phyloP scores from a whole-genome alignment of 1,284 basidiomycete species.

The Ceratobasidium theobromae region DNA sequence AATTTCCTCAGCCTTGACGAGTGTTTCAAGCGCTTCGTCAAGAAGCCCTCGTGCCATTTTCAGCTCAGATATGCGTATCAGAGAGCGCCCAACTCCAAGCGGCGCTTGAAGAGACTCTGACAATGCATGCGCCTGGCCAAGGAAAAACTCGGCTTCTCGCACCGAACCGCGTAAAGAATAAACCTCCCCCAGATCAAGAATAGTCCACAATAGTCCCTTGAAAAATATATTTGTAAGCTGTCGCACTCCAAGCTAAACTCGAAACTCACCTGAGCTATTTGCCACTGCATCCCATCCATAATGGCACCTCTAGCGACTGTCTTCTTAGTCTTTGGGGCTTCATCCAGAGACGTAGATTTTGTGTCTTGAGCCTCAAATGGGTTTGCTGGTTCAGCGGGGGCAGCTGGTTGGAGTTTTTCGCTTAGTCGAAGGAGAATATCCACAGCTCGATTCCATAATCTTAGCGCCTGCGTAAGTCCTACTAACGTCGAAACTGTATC shows the following conservation, averaged over 20 bases:
- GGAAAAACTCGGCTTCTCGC: constrained; percentile 80
- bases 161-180: constrained; percentile 74
- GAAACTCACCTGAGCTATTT: constrained; percentile 57
- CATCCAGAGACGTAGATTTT: constrained; percentile 33
- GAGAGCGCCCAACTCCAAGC: constrained; percentile 62
- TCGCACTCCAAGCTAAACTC: neutral
- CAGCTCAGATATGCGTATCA: constrained; percentile 66
- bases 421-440: constrained; percentile 67
- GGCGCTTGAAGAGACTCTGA: constrained; percentile 67
- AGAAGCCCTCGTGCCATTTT: constrained; percentile 61
- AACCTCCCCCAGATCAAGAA: constrained; percentile 62
- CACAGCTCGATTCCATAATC: constrained; percentile 77
- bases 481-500: constrained; percentile 62
- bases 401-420: constrained; percentile 38
- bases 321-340: neutral
- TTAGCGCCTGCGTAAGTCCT: constrained; percentile 67
- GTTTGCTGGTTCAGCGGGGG: constrained; percentile 49
- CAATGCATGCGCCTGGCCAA: constrained; percentile 68
- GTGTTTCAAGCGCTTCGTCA: constrained; percentile 54
- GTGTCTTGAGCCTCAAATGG: constrained; percentile 58
- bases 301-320: constrained; percentile 38
- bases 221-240: neutral
- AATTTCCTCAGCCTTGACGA: constrained; percentile 53
- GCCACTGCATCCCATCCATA: constrained; percentile 70
- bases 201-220: constrained; percentile 58